Percentiles rank a stretch among this genome's conserved stretches.
Evolutionary conservation across 192 early-diverging fungal genomes (phyloP).

Genomic region (Gaertneriomyces semiglobifer): DNA sequence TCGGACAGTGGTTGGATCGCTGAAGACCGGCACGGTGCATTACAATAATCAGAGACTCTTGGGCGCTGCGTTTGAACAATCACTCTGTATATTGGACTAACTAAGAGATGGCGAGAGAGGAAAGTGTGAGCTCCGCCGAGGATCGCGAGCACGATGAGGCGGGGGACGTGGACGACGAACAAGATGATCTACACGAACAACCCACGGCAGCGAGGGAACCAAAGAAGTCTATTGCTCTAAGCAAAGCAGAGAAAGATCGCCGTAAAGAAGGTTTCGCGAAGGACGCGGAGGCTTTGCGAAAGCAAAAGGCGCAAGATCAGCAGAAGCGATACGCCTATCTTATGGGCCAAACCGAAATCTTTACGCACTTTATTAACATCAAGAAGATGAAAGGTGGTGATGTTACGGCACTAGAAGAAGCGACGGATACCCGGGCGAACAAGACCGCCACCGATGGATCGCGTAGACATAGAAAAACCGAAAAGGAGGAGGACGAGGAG

Average conservation of each 20-base stretch:
- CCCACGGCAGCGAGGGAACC: background rate
- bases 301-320: constrained; percentile 51
- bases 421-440: constrained; percentile 42
- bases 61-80: too few relatives aligned
- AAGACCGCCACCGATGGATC: constrained; percentile 52
- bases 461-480: constrained; percentile 86
- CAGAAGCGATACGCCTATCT: constrained; percentile 68
- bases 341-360: constrained; percentile 70
- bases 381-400: constrained; percentile 36
- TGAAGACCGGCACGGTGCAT: too few relatives aligned
- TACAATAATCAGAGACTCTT: too few relatives aligned
- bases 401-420: constrained; percentile 34
- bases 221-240: background rate
- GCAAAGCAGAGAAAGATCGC: constrained; percentile 3
- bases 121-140: too few relatives aligned
- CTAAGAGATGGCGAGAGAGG: too few relatives aligned
- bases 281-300: constrained; percentile 12
- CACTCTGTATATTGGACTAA: too few relatives aligned
- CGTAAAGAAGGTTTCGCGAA: constrained; percentile 14
- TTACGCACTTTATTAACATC: constrained; percentile 47
- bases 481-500: constrained; percentile 97
- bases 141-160: too few relatives aligned
- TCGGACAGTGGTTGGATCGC: too few relatives aligned
- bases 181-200: too few relatives aligned
- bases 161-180: too few relatives aligned